Percentiles rank a stretch among this genome's conserved stretches.
These are phyloP conservation scores for Parascedosporium putredinis DNA, from an alignment of 2,329 filamentous ascomycete species.

Conservation along the genomic window DNA sequence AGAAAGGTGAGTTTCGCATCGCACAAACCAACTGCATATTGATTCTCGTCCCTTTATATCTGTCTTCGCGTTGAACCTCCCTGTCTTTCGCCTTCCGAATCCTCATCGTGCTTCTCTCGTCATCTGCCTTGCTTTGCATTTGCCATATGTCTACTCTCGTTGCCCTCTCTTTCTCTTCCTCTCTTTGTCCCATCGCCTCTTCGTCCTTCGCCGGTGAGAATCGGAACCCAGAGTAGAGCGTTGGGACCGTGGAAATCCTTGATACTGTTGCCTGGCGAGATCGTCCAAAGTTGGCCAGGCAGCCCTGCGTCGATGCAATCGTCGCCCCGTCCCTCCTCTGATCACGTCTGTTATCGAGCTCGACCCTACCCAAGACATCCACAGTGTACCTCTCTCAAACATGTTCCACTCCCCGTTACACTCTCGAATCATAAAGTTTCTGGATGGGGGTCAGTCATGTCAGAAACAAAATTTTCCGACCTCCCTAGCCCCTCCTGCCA, in stretches of 20 bases:
- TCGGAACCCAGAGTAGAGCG: neutral
- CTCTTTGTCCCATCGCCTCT: neutral
- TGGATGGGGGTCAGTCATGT: neutral
- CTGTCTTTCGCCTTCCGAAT: conserved; percentile 1
- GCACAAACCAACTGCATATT: neutral
- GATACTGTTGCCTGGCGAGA: conserved; percentile 6
- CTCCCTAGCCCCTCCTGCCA: neutral
- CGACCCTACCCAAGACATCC: neutral
- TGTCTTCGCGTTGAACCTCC: neutral
- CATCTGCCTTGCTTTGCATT: conserved; percentile 2
- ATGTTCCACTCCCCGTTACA: neutral
- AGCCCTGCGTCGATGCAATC: neutral
- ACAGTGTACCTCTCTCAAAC: neutral
- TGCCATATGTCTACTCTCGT: neutral
- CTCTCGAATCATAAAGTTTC: neutral
- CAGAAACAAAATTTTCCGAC: conserved; percentile 4
- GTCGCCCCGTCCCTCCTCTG: neutral
- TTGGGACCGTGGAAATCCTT: neutral
- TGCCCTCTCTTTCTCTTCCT: neutral
- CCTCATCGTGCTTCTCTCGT: conserved; percentile 1
- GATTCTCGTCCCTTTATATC: too few species aligned
- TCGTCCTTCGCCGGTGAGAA: conserved; percentile 8
- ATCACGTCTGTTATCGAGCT: neutral
- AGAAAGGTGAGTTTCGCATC: conserved; percentile 7
- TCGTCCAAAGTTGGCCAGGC: conserved; percentile 1